phyloP scores from a whole-genome alignment of 2,329 filamentous ascomycete genomes.

The Paecilomyces niveus region DNA sequence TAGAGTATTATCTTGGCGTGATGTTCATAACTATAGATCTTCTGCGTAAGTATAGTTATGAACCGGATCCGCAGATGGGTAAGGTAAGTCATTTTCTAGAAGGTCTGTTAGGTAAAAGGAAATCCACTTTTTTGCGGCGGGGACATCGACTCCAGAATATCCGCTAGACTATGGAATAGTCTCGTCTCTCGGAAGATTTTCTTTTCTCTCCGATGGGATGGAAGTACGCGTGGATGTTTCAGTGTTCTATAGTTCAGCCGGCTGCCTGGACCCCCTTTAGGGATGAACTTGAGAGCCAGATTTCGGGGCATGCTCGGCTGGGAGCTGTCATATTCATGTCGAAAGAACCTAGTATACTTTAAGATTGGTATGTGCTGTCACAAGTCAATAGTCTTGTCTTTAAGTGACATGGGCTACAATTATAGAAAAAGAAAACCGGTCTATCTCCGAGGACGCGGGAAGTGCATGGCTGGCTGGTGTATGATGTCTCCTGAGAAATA shows the following conservation, averaged over 20 bases:
- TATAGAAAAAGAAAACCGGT: no score
- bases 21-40: not conserved
- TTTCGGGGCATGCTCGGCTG: not conserved
- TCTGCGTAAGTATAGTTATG: not conserved
- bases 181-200: not conserved
- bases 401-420: not conserved
- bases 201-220: not conserved
- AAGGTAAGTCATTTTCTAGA: not conserved
- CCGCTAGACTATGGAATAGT: not conserved
- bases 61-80: not conserved
- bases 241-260: not conserved
- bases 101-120: not conserved
- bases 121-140: not conserved
- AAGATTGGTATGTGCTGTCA: not conserved
- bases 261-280: not conserved
- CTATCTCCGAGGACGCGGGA: not conserved
- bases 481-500: not conserved
- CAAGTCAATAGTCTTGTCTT: not conserved
- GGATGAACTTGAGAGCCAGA: not conserved
- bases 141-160: not conserved
- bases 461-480: not conserved
- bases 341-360: no score
- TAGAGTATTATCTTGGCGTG: not conserved
- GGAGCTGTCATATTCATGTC: not conserved
- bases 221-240: not conserved